Evolutionary conservation across 2,329 filamentous ascomycete genomes (phyloP).

Genomic region (Aspergillus hortae): DNA sequence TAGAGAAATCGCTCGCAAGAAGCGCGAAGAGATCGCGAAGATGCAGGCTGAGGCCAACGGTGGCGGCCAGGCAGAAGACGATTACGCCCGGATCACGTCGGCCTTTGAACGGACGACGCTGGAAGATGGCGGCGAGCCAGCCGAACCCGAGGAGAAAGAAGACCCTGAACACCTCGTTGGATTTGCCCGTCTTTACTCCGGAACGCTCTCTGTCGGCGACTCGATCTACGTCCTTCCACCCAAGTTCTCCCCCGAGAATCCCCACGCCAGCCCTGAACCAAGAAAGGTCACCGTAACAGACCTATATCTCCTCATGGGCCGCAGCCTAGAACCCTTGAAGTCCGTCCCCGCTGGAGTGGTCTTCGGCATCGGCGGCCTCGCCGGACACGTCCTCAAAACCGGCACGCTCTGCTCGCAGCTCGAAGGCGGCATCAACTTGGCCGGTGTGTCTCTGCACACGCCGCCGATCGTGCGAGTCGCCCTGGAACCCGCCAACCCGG

Average conservation of each 20-base stretch:
- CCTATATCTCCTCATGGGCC: conserved; percentile 93
- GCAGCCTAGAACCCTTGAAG: conserved; percentile 75
- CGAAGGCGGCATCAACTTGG: conserved; percentile 83
- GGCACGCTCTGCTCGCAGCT: conserved; percentile 87
- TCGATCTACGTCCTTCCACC: conserved; percentile 86
- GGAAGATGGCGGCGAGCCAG: conserved; percentile 47
- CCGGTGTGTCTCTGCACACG: conserved; percentile 74
- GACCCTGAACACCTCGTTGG: conserved; percentile 89
- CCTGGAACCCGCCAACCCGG: conserved; percentile 86
- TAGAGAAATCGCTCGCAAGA: conserved; percentile 78
- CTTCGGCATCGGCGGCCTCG: conserved; percentile 89
- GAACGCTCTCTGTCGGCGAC: conserved; percentile 83
- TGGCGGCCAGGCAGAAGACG: conserved; percentile 32
- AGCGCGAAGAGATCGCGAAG: conserved; percentile 81
- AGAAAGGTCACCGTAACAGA: conserved; percentile 80
- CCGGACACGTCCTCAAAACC: conserved; percentile 91
- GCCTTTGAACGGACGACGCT: conserved; percentile 61
- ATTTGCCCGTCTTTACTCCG: conserved; percentile 91
- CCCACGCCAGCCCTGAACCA: conserved; percentile 68
- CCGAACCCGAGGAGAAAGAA: conserved; percentile 54
- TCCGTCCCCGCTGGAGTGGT: conserved; percentile 90
- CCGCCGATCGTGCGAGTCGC: conserved; percentile 94
- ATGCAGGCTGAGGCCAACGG: conserved; percentile 60
- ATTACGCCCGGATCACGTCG: conserved; percentile 56
- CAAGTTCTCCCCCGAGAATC: conserved; percentile 82